Conservation (phyloP, 257 asterid genomes). For the Solanum habrochaites region DNA sequence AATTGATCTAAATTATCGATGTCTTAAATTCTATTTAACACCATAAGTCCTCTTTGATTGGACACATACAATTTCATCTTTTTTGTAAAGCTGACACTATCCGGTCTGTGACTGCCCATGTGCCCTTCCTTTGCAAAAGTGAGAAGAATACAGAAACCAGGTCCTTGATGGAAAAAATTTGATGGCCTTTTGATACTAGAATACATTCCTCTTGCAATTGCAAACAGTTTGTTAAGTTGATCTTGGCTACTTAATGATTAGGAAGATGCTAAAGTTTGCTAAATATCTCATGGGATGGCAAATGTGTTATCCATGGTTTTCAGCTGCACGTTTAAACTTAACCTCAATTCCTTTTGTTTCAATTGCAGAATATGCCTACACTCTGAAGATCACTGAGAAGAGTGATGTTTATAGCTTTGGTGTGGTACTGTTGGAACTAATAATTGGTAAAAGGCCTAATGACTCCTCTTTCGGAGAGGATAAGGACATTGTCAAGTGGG, state of each 20-base stretch:
- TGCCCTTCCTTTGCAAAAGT: background rate
- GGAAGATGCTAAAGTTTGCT: background rate
- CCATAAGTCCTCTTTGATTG: background rate
- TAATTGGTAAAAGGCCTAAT: conserved; percentile 53
- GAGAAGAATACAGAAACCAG: background rate
- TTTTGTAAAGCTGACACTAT: background rate
- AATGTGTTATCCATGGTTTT: background rate
- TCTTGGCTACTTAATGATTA: background rate
- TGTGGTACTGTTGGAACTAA: conserved; percentile 48
- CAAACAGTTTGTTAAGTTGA: background rate
- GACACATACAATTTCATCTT: background rate
- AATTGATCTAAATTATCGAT: background rate
- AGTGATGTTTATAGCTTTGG: conserved; percentile 85
- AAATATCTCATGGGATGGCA: background rate
- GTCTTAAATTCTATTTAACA: background rate
- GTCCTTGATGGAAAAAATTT: background rate
- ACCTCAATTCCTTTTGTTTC: background rate
- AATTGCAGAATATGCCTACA: conserved; percentile 62
- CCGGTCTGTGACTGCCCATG: background rate
- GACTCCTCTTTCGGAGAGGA: conserved; percentile 42
- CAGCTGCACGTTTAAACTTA: background rate
- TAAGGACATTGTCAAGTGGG: conserved; percentile 63
- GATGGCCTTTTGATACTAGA: background rate
- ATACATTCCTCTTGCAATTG: background rate
- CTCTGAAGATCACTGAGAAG: conserved; percentile 62